A percentile compares a stretch with the other conserved stretches of the same genome.
Evolutionary conservation across 805 yeast genomes (phyloP).

Genomic region (Metschnikowia gelsemii): DNA sequence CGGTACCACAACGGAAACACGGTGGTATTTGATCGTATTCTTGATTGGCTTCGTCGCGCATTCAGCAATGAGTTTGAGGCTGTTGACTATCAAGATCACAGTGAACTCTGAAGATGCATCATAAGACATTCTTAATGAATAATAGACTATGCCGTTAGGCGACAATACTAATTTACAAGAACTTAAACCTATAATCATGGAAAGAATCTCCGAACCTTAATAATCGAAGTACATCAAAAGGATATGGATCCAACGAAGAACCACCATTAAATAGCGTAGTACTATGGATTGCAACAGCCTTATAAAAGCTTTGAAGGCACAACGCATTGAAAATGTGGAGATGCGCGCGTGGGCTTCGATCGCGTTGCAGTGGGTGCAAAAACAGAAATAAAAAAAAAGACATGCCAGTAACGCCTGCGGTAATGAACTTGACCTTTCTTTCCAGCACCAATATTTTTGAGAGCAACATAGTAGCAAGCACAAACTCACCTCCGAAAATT

Average conservation of each 20-base stretch:
- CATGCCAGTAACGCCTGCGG: background rate
- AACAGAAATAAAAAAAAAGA: constrained; percentile 4
- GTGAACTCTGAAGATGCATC: constrained; percentile 4
- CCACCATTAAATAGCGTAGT: too few species aligned
- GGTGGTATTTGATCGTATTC: constrained; percentile 60
- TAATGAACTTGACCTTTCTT: background rate
- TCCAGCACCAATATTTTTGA: background rate
- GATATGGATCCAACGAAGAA: too few species aligned
- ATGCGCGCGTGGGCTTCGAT: background rate
- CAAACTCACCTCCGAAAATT: too few species aligned
- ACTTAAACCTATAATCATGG: too few species aligned
- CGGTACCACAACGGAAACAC: constrained; percentile 68
- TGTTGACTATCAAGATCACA: constrained; percentile 1
- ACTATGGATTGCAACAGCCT: too few species aligned
- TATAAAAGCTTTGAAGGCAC: too few species aligned
- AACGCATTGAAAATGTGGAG: background rate
- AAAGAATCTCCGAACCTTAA: too few species aligned
- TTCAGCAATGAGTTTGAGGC: constrained; percentile 18
- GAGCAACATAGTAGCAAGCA: background rate
- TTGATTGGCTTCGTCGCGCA: constrained; percentile 22
- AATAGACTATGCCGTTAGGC: too few species aligned
- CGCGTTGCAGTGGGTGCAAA: constrained; percentile 7
- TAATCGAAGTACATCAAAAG: too few species aligned
- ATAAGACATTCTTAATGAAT: background rate
- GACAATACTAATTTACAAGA: too few species aligned